phyloP scores from a whole-genome alignment of 805 yeast species.

The Spathaspora boniae region DNA sequence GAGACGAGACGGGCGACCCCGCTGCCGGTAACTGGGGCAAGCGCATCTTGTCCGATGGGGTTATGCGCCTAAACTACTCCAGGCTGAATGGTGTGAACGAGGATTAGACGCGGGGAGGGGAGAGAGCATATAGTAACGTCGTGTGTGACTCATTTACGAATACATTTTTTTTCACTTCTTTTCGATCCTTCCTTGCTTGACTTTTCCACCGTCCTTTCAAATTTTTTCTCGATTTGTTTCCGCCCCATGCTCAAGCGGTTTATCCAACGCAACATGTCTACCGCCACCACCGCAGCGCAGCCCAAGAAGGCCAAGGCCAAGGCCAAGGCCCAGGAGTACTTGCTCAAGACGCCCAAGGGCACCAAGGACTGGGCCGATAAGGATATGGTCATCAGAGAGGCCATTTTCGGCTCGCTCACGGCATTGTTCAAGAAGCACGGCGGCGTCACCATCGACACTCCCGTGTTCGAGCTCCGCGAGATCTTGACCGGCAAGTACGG shows the following conservation, averaged over 20 bases:
- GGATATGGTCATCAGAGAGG: constrained; percentile 94
- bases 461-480: constrained; percentile 94
- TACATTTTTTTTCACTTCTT: too few species aligned
- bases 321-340: constrained; percentile 51
- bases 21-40: constrained; percentile 94
- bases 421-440: constrained; percentile 90
- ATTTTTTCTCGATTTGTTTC: too few species aligned
- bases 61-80: constrained; percentile 39
- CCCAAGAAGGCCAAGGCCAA: too few species aligned
- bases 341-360: constrained; percentile 94
- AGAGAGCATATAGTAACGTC: too few species aligned
- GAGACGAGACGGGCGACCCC: constrained; percentile 92
- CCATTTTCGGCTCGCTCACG: constrained; percentile 71
- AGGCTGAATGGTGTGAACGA: constrained; percentile 40
- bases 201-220: too few species aligned
- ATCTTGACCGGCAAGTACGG: constrained; percentile 97
- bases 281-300: too few species aligned
- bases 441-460: constrained; percentile 97
- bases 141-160: too few species aligned
- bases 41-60: constrained; percentile 59
- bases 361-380: constrained; percentile 98
- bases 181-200: too few species aligned
- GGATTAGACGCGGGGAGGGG: constrained; percentile 20
- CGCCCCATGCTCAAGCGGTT: too few species aligned
- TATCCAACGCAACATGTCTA: too few species aligned